Base-by-base conservation (phyloP, 2,329 filamentous ascomycete species). In the Aphanocladium album region DNA sequence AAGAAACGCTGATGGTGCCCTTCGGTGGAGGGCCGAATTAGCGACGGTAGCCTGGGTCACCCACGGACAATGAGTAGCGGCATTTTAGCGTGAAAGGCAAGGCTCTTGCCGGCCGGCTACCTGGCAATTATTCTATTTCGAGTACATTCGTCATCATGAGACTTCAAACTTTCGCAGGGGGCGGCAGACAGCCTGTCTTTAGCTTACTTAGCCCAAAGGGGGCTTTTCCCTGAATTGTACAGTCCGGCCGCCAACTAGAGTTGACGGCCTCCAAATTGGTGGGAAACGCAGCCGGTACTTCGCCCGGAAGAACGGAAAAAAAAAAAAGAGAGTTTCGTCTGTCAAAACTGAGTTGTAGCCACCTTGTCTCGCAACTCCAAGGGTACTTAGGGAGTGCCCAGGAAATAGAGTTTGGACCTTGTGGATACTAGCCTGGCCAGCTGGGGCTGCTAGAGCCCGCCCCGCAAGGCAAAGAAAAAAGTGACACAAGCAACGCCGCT, bases 331-430 rank as follows among this genome's bases (percentile, higher is more conserved):
- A 43, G 23, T 51, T 51, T 41, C n/a, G 55, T 37, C 43, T 37
- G 39, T 33, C 52, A 55, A 25, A 55, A 45, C 35, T n/a, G 21
- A n/a, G 19, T 23, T 19, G 35, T 53, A 19, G 16, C 17, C 19
- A 14, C n/a, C 5, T 21, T 46, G 39, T 41, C 25, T 33, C 25
- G n/a, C n/a, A 54, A 25, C 35, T 33, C 39, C 25, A 12, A 16
- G 25, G 39, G 52, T 59, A 52, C 35, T 35, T 37, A 12, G 4
- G n/a, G 4, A 17, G 5, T 35, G 17, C 41, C 23, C 25, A 37
- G 5, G 17, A 37, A 59, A 53, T 59, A 59, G 27, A 59, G 57
- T 59, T 59, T 37, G 49, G 9, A 52, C 37, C 17, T 46, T 59
- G 57, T 59, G 57, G 57, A 37, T 14, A 45, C 47, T 37, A 37